Conservation (phyloP, 228 moss, liverwort and hornwort genomes). For the Sphagnum fallax region DNA sequence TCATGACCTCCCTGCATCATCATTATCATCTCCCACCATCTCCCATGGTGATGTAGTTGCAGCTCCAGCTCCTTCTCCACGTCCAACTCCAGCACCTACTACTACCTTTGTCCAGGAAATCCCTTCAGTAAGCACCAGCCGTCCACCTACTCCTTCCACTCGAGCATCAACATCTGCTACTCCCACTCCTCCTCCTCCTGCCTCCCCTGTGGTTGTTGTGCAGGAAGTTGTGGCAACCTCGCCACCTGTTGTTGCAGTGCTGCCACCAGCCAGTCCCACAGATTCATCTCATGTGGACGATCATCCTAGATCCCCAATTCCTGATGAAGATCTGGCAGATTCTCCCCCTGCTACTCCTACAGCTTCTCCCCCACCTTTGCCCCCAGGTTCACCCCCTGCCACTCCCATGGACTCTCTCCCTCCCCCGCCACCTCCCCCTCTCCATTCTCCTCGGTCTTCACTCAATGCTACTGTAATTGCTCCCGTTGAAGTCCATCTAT, state of each 20-base stretch:
- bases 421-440: not conserved
- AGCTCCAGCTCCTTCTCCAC: not conserved
- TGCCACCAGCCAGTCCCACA: not conserved
- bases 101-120: too few species aligned
- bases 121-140: constrained; percentile 10
- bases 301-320: not conserved
- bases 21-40: constrained; percentile 9
- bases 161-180: not conserved
- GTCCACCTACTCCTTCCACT: constrained; percentile 21
- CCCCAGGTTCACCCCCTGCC: not conserved
- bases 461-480: not conserved
- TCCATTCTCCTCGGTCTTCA: not conserved
- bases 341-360: not conserved
- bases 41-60: constrained; percentile 6
- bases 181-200: not conserved
- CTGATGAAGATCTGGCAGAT: not conserved
- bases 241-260: not conserved
- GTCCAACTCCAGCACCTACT: not conserved
- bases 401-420: not conserved
- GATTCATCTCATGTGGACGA: not conserved
- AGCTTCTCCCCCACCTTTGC: not conserved
- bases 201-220: not conserved
- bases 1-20: constrained; percentile 3
- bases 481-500: constrained; percentile 1
- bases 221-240: constrained; percentile 1